Evolutionary conservation across 306 rosid species (phyloP).

Genomic region (Cyamopsis tetragonoloba): DNA sequence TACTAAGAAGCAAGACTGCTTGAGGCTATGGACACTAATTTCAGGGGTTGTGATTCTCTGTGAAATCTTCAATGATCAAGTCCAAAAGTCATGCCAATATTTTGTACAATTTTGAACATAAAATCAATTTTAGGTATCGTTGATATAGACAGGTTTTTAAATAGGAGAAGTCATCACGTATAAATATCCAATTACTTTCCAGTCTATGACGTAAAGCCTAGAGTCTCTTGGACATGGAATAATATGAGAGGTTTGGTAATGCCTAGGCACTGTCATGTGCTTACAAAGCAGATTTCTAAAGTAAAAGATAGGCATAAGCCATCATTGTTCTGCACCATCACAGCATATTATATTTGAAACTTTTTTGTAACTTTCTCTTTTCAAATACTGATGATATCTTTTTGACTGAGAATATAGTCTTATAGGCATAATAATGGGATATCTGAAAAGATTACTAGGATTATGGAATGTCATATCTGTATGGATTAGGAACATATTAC

Average conservation of each 20-base stretch:
- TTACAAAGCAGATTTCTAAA: background rate
- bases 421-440: background rate
- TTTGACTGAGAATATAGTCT: background rate
- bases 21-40: background rate
- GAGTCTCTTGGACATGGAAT: background rate
- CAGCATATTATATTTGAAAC: background rate
- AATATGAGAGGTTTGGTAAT: background rate
- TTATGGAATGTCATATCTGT: background rate
- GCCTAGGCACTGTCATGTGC: background rate
- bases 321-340: background rate
- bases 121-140: background rate
- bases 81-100: background rate
- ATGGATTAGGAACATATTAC: background rate
- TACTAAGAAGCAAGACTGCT: slow-evolving; percentile 14
- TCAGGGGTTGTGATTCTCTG: background rate
- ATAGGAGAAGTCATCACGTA: background rate
- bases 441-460: background rate
- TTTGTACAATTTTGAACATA: background rate
- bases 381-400: background rate
- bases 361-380: background rate
- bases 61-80: slow-evolving; percentile 1
- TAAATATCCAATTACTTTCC: background rate
- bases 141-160: background rate
- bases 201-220: background rate
- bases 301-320: background rate